phyloP scores from a whole-genome alignment of 306 rosid genomes.

The Medicago ruthenica region DNA sequence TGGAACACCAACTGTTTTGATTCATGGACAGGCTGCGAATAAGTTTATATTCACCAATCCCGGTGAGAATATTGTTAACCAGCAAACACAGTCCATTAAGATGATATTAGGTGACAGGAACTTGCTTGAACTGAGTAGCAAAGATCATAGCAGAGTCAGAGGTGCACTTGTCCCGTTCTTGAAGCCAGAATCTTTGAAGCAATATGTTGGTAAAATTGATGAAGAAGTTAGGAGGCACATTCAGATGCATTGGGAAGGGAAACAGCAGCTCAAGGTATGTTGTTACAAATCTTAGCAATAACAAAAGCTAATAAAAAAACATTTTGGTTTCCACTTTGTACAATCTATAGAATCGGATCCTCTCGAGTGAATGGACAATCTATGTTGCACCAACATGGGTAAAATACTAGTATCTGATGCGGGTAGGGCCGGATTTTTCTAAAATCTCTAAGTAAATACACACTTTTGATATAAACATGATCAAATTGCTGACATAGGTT shows the following conservation, averaged over 20 bases:
- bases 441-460: not conserved
- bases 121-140: conserved; percentile 55
- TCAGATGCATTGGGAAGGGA: conserved; percentile 73
- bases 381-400: not conserved
- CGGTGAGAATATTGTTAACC: conserved; percentile 35
- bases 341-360: too few species aligned
- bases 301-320: not conserved
- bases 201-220: conserved; percentile 67
- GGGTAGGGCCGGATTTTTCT: not conserved
- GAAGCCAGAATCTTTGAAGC: conserved; percentile 78
- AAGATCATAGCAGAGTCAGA: conserved; percentile 76
- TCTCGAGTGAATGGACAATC: not conserved
- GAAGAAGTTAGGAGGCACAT: conserved; percentile 63
- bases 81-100: conserved; percentile 57
- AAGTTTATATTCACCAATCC: conserved; percentile 58
- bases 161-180: conserved; percentile 67
- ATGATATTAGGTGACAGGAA: conserved; percentile 63
- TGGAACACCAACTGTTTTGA: conserved; percentile 73
- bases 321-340: not conserved
- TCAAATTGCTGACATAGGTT: not conserved
- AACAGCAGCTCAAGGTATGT: conserved; percentile 58
- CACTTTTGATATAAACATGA: not conserved
- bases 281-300: not conserved
- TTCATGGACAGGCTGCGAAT: conserved; percentile 74
- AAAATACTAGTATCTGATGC: not conserved